Conservation (phyloP, 1,284 basidiomycete genomes). For the Pholiota adiposa region DNA sequence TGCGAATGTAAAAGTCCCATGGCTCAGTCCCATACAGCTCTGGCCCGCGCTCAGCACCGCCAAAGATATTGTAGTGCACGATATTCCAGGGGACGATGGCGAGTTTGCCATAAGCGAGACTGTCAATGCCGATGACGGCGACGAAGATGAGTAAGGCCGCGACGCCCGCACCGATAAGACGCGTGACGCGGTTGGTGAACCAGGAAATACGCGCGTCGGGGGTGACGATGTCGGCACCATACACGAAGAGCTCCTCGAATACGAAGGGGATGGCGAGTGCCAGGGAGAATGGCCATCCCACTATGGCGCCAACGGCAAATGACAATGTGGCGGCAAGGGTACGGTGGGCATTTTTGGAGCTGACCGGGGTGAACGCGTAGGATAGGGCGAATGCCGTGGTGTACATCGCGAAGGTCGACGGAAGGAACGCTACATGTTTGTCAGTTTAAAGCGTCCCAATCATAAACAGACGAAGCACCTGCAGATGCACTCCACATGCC, state of each 20-base stretch:
- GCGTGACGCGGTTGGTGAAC: constrained; percentile 64
- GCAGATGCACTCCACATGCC: constrained; percentile 94
- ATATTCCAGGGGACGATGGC: constrained; percentile 93
- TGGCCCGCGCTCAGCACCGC: constrained; percentile 79
- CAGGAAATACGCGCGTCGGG: constrained; percentile 54
- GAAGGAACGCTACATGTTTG: constrained; percentile 74
- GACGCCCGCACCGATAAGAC: constrained; percentile 61
- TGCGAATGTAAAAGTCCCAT: constrained; percentile 81
- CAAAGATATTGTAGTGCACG: constrained; percentile 91
- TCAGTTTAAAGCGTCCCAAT: not conserved
- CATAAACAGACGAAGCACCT: constrained; percentile 49
- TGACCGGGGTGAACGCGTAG: constrained; percentile 75
- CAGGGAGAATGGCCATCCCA: constrained; percentile 96
- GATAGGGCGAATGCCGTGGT: constrained; percentile 84
- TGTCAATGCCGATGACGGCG: constrained; percentile 83
- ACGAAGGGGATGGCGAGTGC: constrained; percentile 90
- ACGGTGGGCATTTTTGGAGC: constrained; percentile 53
- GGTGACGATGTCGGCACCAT: constrained; percentile 73
- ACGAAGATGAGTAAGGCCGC: constrained; percentile 73
- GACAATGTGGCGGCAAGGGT: constrained; percentile 68
- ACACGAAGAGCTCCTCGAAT: constrained; percentile 87
- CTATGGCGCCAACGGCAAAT: constrained; percentile 85
- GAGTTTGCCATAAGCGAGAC: constrained; percentile 83
- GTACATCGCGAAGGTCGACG: constrained; percentile 96
- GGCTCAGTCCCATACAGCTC: constrained; percentile 94